phyloP scores from a whole-genome alignment of 1,139 yeast species.

The Pichia sp. region DNA sequence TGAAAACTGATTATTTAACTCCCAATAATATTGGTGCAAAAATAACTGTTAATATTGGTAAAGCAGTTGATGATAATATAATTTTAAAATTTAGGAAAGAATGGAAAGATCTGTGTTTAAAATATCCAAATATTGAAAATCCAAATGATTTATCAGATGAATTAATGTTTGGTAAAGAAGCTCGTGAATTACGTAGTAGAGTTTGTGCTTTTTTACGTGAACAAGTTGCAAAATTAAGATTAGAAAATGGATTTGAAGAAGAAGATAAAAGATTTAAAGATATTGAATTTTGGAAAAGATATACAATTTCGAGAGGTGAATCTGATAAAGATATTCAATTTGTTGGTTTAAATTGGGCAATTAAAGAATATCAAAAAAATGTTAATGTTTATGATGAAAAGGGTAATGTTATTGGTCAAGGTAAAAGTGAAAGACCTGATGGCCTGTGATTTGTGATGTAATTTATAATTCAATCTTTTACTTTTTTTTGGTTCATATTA shows the following conservation, averaged over 20 bases:
- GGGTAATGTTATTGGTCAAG: slow-evolving; percentile 26
- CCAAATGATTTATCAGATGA: slow-evolving; percentile 58
- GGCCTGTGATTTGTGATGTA: slow-evolving; percentile 3
- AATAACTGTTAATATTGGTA: slow-evolving; percentile 66
- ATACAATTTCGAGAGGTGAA: slow-evolving; percentile 56
- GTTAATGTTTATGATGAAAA: slow-evolving; percentile 33
- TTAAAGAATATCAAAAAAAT: slow-evolving; percentile 57
- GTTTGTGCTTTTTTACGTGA: slow-evolving; percentile 66
- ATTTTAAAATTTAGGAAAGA: slow-evolving; percentile 55
- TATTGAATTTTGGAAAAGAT: slow-evolving; percentile 68
- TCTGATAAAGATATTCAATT: slow-evolving; percentile 64
- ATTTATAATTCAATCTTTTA: neutral
- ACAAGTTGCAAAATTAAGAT: slow-evolving; percentile 55
- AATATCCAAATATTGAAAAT: slow-evolving; percentile 38
- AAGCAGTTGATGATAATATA: slow-evolving; percentile 56
- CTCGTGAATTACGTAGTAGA: slow-evolving; percentile 55
- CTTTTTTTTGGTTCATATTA: neutral
- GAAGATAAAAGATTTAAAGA: slow-evolving; percentile 61
- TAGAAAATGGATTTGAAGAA: slow-evolving; percentile 43
- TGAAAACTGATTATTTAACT: slow-evolving; percentile 35
- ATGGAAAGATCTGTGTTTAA: slow-evolving; percentile 61
- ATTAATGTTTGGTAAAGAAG: slow-evolving; percentile 57
- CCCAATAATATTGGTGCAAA: slow-evolving; percentile 66
- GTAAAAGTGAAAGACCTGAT: slow-evolving; percentile 17
- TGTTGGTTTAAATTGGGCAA: slow-evolving; percentile 77